Conservation (phyloP, 257 asterid genomes). For the Salvia hispanica region DNA sequence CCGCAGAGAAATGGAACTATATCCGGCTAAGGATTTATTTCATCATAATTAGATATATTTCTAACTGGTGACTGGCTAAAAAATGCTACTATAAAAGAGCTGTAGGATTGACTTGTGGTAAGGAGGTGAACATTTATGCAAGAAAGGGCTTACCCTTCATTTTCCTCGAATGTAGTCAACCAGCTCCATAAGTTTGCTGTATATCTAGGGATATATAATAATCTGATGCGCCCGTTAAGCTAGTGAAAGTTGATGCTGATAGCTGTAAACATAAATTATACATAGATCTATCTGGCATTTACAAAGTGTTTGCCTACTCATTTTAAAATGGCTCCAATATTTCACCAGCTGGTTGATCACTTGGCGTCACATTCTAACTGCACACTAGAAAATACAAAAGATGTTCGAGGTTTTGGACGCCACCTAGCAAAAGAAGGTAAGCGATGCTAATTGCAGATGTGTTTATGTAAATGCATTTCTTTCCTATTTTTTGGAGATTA, state of each 20-base stretch:
- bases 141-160: neutral
- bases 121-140: constrained; percentile 5
- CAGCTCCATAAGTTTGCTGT: constrained; percentile 10
- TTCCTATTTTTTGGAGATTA: constrained; percentile 16
- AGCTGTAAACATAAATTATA: neutral
- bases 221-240: neutral
- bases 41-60: constrained; percentile 7
- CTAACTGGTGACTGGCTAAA: constrained; percentile 7
- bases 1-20: neutral
- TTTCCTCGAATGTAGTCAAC: constrained; percentile 21
- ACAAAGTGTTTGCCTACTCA: constrained; percentile 25
- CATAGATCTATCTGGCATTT: constrained; percentile 4
- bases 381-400: constrained; percentile 45
- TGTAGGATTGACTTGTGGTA: constrained; percentile 10
- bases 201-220: neutral
- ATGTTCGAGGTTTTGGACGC: constrained; percentile 46
- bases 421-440: constrained; percentile 49
- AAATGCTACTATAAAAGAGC: neutral
- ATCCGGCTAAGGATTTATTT: neutral
- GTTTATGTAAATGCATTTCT: constrained; percentile 26
- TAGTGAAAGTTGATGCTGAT: constrained; percentile 8
- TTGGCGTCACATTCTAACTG: constrained; percentile 56
- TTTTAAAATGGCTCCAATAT: constrained; percentile 33
- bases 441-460: constrained; percentile 35
- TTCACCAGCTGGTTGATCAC: constrained; percentile 70